These are phyloP conservation scores for Fusarium goolgardi DNA, from an alignment of 2,329 filamentous ascomycete species.

Conservation along the genomic window DNA sequence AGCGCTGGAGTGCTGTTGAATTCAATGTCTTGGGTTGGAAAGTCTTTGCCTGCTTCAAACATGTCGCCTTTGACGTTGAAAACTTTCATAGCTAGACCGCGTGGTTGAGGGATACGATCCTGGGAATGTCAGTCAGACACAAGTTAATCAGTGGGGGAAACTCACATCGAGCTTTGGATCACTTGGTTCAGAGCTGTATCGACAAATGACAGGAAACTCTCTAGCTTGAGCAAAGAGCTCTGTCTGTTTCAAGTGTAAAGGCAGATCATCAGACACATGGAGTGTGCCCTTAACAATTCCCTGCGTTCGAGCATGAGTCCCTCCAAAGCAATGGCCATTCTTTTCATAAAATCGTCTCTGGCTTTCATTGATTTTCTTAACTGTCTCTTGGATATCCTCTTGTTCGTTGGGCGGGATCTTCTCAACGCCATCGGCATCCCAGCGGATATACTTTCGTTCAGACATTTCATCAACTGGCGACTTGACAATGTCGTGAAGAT, in stretches of 20 bases:
- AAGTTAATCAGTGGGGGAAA: too few relatives aligned
- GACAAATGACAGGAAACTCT: background rate
- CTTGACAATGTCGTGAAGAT: too few relatives aligned
- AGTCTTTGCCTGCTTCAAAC: background rate
- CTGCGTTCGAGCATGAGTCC: constrained; percentile 6
- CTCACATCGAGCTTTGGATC: constrained; percentile 4
- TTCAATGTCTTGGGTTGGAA: constrained; percentile 4
- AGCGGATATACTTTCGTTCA: background rate
- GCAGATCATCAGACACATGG: background rate
- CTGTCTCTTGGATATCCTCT: background rate
- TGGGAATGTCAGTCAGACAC: background rate
- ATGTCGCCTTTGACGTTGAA: constrained; percentile 9
- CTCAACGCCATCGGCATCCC: background rate
- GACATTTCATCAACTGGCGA: background rate
- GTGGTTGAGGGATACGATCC: constrained; percentile 2
- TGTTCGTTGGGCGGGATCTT: background rate
- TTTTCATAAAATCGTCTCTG: constrained; percentile 9
- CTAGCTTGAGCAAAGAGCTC: constrained; percentile 11
- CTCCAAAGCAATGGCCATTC: constrained; percentile 8
- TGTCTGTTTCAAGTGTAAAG: constrained; percentile 2
- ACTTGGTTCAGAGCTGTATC: constrained; percentile 4
- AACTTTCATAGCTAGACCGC: constrained; percentile 2
- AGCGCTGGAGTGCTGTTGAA: constrained; percentile 6
- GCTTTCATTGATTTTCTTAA: background rate
- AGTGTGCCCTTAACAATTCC: constrained; percentile 7